These are phyloP conservation scores for Vachellia pachyceras DNA, from an alignment of 306 rosid genomes.

Conservation along the genomic window DNA sequence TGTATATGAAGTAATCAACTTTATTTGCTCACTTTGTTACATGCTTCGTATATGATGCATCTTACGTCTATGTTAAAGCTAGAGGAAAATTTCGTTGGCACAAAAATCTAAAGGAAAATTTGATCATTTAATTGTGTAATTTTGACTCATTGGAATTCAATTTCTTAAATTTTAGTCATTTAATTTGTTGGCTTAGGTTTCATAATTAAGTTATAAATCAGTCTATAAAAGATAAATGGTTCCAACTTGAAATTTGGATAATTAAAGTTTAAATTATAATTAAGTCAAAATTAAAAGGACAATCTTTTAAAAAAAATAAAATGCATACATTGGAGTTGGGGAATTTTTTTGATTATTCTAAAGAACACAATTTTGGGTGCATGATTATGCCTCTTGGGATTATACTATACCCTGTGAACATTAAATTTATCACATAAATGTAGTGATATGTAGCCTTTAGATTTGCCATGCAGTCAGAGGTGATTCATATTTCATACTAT, in stretches of 20 bases:
- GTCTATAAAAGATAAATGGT: neutral
- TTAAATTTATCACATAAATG: neutral
- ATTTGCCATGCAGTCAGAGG: too few relatives aligned
- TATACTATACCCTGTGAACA: neutral
- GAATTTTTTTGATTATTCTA: neutral
- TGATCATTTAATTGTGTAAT: neutral
- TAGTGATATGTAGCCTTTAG: neutral
- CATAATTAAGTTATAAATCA: neutral
- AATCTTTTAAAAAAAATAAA: too few relatives aligned
- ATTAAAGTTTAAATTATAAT: neutral
- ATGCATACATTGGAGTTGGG: neutral
- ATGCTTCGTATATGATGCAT: conserved; percentile 6
- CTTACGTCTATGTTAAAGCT: too few relatives aligned
- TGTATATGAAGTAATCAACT: conserved; percentile 23
- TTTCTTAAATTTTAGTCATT: neutral
- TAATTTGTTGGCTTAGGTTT: neutral
- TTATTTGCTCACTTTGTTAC: conserved; percentile 6
- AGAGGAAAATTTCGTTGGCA: too few relatives aligned
- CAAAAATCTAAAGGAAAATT: neutral
- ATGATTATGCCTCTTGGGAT: neutral
- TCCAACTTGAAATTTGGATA: neutral
- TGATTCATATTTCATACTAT: neutral
- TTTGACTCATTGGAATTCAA: neutral
- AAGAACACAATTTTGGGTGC: neutral
- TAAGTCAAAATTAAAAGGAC: too few relatives aligned